phyloP scores from a whole-genome alignment of 805 yeast genomes.

The Wickerhamiella kurtzmanii region DNA sequence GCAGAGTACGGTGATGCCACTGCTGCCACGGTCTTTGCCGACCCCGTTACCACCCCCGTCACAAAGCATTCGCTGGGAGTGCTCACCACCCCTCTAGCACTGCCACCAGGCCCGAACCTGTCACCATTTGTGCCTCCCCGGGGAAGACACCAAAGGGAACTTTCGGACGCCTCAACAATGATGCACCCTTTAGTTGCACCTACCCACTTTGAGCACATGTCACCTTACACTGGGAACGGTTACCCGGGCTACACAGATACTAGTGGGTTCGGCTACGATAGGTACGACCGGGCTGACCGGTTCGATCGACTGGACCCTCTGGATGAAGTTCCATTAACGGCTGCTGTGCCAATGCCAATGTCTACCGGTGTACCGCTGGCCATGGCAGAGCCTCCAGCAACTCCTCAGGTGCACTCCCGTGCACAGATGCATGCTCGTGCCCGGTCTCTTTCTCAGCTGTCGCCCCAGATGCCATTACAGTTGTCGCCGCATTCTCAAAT shows the following conservation, averaged over 20 bases:
- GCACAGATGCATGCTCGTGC: too few species aligned
- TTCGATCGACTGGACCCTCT: background rate
- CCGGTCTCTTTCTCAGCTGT: background rate
- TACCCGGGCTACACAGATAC: too few species aligned
- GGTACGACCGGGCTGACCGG: background rate
- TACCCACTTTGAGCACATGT: slow-evolving; percentile 4
- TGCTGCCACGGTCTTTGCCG: background rate
- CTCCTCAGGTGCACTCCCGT: background rate
- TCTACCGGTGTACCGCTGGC: background rate
- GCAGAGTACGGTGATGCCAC: background rate
- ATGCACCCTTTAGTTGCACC: slow-evolving; percentile 12
- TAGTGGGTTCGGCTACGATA: background rate
- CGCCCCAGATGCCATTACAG: background rate
- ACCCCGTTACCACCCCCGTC: background rate
- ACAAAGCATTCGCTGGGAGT: background rate
- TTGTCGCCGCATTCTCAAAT: background rate
- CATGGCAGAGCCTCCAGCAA: background rate
- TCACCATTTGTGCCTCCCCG: background rate
- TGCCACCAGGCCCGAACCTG: background rate
- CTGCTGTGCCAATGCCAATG: background rate
- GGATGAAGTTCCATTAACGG: background rate
- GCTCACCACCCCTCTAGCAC: background rate
- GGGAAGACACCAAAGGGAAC: slow-evolving; percentile 10
- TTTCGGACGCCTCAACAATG: slow-evolving; percentile 15
- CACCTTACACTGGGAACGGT: background rate